Percentiles rank a stretch among this genome's conserved stretches.
These are phyloP conservation scores for Penicillium janthinellum DNA, from an alignment of 2,329 filamentous ascomycete genomes.

Conservation along the genomic window DNA sequence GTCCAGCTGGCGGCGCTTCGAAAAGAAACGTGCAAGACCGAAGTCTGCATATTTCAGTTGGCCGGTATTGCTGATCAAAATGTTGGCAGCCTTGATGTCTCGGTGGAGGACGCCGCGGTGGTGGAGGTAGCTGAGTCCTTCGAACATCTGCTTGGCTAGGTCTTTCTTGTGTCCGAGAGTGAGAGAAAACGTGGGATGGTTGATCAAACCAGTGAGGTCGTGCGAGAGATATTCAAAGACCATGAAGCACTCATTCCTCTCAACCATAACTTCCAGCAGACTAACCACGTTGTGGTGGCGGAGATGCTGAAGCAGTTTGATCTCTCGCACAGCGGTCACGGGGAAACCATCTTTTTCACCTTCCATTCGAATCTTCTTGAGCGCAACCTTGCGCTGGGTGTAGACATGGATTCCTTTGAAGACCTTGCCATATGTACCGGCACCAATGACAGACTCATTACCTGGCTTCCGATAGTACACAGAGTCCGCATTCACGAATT, in stretches of 20 bases:
- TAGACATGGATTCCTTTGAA: constrained; percentile 82
- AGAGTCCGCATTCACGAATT: constrained; percentile 77
- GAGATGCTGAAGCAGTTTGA: constrained; percentile 92
- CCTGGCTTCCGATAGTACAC: constrained; percentile 94
- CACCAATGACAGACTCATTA: constrained; percentile 95
- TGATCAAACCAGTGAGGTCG: constrained; percentile 90
- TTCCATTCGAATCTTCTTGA: constrained; percentile 99
- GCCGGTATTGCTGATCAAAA: constrained; percentile 86
- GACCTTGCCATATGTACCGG: constrained; percentile 95
- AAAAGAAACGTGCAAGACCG: constrained; percentile 92
- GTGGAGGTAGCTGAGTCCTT: constrained; percentile 91
- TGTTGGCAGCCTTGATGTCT: constrained; percentile 98
- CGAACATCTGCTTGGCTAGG: constrained; percentile 87
- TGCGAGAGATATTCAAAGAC: constrained; percentile 98
- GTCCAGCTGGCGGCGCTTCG: constrained; percentile 86
- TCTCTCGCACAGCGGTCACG: constrained; percentile 93
- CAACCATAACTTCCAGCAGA: constrained; percentile 97
- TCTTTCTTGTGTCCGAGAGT: constrained; percentile 88
- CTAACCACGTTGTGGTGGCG: constrained; percentile 85
- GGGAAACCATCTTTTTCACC: constrained; percentile 99
- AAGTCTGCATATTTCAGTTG: constrained; percentile 94
- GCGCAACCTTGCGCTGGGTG: constrained; percentile 75
- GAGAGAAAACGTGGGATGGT: constrained; percentile 88
- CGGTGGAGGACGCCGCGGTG: constrained; percentile 90
- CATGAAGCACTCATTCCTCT: constrained; percentile 99